Conservation (phyloP, 1,139 yeast genomes). For the Pneumocystis canis region DNA sequence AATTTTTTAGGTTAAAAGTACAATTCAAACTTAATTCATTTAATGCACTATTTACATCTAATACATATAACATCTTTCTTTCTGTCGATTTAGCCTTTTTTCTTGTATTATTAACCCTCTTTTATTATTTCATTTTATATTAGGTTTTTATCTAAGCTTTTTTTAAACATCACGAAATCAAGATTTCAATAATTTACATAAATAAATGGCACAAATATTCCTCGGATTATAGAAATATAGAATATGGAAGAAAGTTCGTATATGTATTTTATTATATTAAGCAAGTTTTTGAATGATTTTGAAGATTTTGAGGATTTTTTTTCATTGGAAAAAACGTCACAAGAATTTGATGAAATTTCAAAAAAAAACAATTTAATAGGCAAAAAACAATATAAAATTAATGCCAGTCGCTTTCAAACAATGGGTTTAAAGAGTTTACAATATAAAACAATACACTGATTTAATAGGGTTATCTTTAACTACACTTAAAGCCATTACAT, state of each 20-base stretch:
- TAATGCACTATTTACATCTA: not conserved
- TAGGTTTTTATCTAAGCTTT: too few species aligned
- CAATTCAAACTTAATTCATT: not conserved
- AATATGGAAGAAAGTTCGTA: too few species aligned
- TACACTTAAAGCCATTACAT: constrained; percentile 52
- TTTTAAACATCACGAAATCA: too few species aligned
- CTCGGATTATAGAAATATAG: not conserved
- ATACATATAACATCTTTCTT: too few species aligned
- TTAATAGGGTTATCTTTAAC: constrained; percentile 65
- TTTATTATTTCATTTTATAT: too few species aligned
- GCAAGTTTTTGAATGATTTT: not conserved
- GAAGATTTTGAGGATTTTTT: not conserved
- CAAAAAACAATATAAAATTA: not conserved
- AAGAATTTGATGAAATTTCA: not conserved
- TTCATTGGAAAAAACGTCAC: not conserved
- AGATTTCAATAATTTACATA: too few species aligned
- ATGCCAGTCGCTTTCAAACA: not conserved
- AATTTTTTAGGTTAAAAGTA: not conserved
- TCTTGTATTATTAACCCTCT: too few species aligned
- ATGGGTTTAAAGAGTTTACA: constrained; percentile 3
- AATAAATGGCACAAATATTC: not conserved
- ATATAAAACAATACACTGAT: constrained; percentile 2
- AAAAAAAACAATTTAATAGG: not conserved
- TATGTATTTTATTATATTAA: too few species aligned
- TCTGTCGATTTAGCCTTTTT: too few species aligned